Conservation (phyloP, 1,284 basidiomycete species). For the Trametes sp. region DNA sequence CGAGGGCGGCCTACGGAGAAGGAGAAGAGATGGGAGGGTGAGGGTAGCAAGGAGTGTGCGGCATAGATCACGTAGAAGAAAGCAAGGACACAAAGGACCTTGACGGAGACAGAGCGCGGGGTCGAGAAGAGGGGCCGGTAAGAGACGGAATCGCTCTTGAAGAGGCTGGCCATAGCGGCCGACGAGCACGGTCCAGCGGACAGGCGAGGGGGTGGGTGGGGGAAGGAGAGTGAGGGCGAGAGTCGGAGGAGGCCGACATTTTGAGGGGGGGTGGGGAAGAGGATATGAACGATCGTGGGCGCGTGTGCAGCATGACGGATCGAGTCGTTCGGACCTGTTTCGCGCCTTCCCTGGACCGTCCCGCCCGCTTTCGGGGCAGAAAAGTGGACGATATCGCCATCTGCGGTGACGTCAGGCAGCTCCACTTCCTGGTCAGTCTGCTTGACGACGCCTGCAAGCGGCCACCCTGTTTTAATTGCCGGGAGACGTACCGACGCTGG, state of each 20-base stretch:
- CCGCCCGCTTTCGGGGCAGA: neutral
- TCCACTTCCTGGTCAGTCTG: constrained; percentile 8
- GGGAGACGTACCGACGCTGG: neutral
- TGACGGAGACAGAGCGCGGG: constrained; percentile 26
- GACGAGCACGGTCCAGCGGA: neutral
- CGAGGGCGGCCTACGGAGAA: constrained; percentile 14
- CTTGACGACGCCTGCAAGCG: neutral
- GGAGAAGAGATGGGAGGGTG: constrained; percentile 20
- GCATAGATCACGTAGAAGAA: constrained; percentile 26
- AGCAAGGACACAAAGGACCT: constrained; percentile 28
- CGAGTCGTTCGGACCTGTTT: neutral
- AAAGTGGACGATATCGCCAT: neutral
- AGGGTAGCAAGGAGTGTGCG: constrained; percentile 28
- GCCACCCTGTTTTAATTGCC: neutral
- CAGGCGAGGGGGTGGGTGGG: neutral
- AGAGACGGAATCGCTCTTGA: constrained; percentile 23
- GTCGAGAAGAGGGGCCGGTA: constrained; percentile 26
- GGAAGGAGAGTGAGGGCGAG: neutral
- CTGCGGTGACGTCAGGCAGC: constrained; percentile 18
- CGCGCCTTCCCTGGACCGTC: neutral
- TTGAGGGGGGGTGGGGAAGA: neutral
- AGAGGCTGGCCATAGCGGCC: constrained; percentile 28
- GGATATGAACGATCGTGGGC: neutral
- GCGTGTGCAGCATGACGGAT: neutral
- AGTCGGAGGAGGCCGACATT: neutral